phyloP scores from a whole-genome alignment of 176 grass and related monocot genomes.

The Ampelocalamus luodianensis region DNA sequence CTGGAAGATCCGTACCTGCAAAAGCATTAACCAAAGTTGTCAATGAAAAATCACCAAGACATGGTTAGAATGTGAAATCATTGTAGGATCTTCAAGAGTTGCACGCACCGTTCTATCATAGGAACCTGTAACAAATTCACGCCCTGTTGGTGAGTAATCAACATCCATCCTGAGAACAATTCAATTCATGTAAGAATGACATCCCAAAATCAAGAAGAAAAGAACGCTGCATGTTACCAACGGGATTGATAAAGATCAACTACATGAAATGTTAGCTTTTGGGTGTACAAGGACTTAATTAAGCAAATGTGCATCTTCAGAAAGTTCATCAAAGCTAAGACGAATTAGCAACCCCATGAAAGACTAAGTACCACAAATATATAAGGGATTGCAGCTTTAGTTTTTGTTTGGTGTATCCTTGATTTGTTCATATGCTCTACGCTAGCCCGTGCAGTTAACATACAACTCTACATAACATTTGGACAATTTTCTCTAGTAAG shows the following conservation, averaged over 20 bases:
- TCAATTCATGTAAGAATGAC: conserved; percentile 32
- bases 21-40: conserved; percentile 38
- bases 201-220: conserved; percentile 26
- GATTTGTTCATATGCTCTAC: conserved; percentile 16
- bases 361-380: conserved; percentile 9
- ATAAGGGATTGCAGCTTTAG: background rate
- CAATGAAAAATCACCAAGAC: conserved; percentile 7
- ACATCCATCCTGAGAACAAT: conserved; percentile 89
- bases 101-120: conserved; percentile 90
- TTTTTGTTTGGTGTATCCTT: background rate
- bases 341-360: background rate
- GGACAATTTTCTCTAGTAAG: background rate
- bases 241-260: conserved; percentile 12
- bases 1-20: conserved; percentile 83
- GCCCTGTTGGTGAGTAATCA: conserved; percentile 94
- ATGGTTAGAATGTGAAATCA: conserved; percentile 38
- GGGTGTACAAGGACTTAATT: background rate
- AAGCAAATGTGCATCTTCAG: background rate
- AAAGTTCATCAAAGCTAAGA: conserved; percentile 7
- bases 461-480: conserved; percentile 18
- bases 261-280: conserved; percentile 21
- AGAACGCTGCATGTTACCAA: background rate
- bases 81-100: conserved; percentile 19
- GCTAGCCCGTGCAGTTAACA: background rate
- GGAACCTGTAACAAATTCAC: conserved; percentile 96